Conservation (phyloP, 2,329 filamentous ascomycete species). For the Stagonosporopsis tanaceti region DNA sequence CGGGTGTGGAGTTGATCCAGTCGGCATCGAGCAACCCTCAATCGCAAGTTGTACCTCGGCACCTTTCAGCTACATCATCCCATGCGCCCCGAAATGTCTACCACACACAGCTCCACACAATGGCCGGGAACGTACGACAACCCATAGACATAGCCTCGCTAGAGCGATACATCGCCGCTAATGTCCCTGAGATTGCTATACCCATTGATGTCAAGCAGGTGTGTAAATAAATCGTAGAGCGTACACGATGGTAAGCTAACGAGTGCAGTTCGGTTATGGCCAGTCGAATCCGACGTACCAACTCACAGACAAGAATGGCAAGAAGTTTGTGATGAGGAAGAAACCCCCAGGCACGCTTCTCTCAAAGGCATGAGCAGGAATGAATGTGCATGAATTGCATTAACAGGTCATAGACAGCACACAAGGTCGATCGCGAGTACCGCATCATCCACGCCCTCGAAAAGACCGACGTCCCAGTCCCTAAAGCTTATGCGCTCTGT, state of each 20-base stretch:
- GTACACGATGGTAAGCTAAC: conserved; percentile 8
- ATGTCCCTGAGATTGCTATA: conserved; percentile 83
- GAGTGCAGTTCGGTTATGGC: conserved; percentile 85
- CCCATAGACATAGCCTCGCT: conserved; percentile 84
- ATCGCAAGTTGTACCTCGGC: conserved; percentile 14
- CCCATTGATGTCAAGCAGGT: conserved; percentile 92
- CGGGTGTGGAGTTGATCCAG: conserved; percentile 4
- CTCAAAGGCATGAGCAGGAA: conserved; percentile 56
- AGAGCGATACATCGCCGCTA: conserved; percentile 76
- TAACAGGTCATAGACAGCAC: conserved; percentile 72
- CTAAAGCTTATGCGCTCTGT: conserved; percentile 83
- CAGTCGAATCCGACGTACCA: conserved; percentile 98
- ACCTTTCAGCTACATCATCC: conserved; percentile 16
- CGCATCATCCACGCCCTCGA: conserved; percentile 85
- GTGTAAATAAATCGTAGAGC: conserved; percentile 23
- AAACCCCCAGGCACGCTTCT: conserved; percentile 95
- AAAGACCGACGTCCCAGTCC: conserved; percentile 83
- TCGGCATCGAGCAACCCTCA: conserved; percentile 6
- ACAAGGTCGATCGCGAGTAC: conserved; percentile 96
- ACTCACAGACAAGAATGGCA: conserved; percentile 74
- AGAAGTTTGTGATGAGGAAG: conserved; percentile 90
- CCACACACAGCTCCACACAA: conserved; percentile 44
- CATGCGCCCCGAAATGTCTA: conserved; percentile 25
- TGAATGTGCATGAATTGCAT: not conserved
- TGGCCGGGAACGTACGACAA: conserved; percentile 91